Evolutionary conservation across 306 rosid genomes (phyloP).

Genomic region (Corylus avellana): DNA sequence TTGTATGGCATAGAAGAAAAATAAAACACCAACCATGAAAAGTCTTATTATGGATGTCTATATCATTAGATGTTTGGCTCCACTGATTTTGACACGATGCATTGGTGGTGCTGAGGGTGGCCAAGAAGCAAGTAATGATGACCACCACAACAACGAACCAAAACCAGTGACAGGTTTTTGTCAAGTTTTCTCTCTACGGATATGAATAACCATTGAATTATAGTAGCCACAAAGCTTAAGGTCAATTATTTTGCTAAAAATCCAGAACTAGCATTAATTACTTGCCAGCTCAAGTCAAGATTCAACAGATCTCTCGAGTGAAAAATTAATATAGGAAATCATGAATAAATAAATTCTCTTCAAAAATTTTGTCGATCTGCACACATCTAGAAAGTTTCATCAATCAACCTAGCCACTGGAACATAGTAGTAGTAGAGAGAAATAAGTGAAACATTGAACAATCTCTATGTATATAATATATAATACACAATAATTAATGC

Average conservation of each 20-base stretch:
- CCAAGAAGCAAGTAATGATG: no score
- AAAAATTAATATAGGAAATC: not conserved
- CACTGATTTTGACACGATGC: slow-evolving; percentile 4
- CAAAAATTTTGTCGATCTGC: slow-evolving; percentile 1
- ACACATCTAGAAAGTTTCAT: slow-evolving; percentile 13
- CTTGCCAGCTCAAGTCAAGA: not conserved
- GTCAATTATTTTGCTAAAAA: no score
- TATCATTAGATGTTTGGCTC: slow-evolving; percentile 19
- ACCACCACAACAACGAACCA: no score
- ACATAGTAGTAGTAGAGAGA: not conserved
- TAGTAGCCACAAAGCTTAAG: no score
- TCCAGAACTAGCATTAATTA: no score
- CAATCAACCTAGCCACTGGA: not conserved
- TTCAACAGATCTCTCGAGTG: not conserved
- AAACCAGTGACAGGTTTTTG: no score
- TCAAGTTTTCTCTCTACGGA: no score
- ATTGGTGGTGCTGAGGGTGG: not conserved
- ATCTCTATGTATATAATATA: slow-evolving; percentile 9
- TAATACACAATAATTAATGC: slow-evolving; percentile 23
- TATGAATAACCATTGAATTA: no score
- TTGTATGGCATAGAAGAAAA: not conserved
- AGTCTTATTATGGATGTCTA: slow-evolving; percentile 27
- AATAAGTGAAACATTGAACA: slow-evolving; percentile 1
- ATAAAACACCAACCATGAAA: slow-evolving; percentile 6
- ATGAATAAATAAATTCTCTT: not conserved